Conservation (phyloP, 169 alveolate genomes). For the Amoebophrya sp. region DNA sequence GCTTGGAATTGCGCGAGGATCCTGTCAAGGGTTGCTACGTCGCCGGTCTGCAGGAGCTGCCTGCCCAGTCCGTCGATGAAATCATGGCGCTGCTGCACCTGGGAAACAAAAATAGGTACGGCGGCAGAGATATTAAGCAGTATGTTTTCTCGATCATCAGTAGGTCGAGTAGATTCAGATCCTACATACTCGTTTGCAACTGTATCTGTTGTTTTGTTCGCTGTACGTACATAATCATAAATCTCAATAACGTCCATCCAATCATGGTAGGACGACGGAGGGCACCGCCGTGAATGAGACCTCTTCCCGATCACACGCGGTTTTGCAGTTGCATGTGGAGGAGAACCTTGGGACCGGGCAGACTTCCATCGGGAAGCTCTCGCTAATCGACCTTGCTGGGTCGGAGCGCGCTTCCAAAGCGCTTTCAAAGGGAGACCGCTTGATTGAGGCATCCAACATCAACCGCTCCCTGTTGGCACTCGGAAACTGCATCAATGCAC, state of each 20-base stretch:
- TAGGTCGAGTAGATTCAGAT: no score
- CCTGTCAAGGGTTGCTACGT: conserved; percentile 78
- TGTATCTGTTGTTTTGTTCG: no score
- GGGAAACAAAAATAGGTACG: conserved; percentile 79
- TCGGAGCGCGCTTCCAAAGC: conserved; percentile 82
- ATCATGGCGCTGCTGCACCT: conserved; percentile 66
- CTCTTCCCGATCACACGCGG: conserved; percentile 80
- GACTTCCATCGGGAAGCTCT: conserved; percentile 58
- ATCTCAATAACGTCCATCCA: no score
- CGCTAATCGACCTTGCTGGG: conserved; percentile 87
- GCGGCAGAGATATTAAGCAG: no score
- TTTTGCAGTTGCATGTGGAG: conserved; percentile 64
- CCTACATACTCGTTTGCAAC: no score
- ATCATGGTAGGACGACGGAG: conserved; percentile 59
- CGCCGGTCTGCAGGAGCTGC: conserved; percentile 69
- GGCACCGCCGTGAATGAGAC: conserved; percentile 85
- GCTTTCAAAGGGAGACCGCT: conserved; percentile 70
- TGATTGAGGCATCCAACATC: conserved; percentile 85
- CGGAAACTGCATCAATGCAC: conserved; percentile 86
- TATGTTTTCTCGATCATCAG: no score
- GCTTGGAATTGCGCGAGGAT: conserved; percentile 86
- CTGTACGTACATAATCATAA: no score
- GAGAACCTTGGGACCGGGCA: not conserved
- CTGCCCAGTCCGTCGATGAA: conserved; percentile 59
- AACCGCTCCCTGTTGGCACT: conserved; percentile 82